phyloP scores from a whole-genome alignment of 805 yeast genomes.

The Saccharomycopsis selenospora region DNA sequence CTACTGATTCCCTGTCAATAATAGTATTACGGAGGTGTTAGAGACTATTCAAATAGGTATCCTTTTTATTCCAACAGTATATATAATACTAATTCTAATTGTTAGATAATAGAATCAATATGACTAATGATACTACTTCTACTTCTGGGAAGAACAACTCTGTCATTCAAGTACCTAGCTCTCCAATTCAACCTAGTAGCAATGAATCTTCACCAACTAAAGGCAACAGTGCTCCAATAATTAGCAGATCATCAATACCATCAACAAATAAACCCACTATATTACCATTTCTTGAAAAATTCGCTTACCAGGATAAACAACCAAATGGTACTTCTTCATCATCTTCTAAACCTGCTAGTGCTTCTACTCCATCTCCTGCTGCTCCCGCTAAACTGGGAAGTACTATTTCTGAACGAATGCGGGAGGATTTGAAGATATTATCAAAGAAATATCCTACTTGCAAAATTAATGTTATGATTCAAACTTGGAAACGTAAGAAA shows the following conservation, averaged over 20 bases:
- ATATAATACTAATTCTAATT: too few species aligned
- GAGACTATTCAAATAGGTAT: too few species aligned
- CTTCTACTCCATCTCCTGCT: background rate
- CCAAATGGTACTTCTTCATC: too few species aligned
- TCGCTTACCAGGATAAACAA: background rate
- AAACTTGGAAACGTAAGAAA: conserved; percentile 27
- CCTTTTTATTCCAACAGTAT: too few species aligned
- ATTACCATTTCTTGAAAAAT: background rate
- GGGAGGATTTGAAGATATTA: conserved; percentile 27
- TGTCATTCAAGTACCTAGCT: conserved; percentile 19
- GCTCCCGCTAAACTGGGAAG: background rate
- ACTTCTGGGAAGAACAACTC: background rate
- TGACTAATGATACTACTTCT: background rate
- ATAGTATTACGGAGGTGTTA: too few species aligned
- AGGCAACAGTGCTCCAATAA: background rate
- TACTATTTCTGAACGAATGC: conserved; percentile 18
- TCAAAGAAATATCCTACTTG: conserved; percentile 30
- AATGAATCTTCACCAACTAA: conserved; percentile 14
- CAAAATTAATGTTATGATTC: conserved; percentile 27
- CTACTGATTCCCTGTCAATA: too few species aligned
- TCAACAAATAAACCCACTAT: background rate
- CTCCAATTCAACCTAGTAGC: conserved; percentile 14
- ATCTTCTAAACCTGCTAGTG: background rate
- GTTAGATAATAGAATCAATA: too few species aligned
- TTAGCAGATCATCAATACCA: background rate